phyloP scores from a whole-genome alignment of 1,139 yeast genomes.

The Debaryomyces psychrophilus region DNA sequence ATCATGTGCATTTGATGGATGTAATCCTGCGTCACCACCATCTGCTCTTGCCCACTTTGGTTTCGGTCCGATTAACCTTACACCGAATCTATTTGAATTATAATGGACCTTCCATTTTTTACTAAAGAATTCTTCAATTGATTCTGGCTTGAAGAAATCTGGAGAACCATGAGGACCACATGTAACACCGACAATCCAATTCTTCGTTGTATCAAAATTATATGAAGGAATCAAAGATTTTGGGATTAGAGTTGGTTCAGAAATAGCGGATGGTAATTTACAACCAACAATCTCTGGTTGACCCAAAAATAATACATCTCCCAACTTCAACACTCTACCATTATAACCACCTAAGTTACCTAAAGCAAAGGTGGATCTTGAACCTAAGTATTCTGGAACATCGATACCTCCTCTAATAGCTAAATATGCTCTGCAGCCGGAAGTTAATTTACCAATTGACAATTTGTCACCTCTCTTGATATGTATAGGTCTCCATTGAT shows the following conservation, averaged over 20 bases:
- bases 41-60: conserved; percentile 97
- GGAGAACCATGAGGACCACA: conserved; percentile 99
- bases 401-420: conserved; percentile 93
- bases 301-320: conserved; percentile 87
- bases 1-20: conserved; percentile 97
- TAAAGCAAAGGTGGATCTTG: conserved; percentile 94
- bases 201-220: conserved; percentile 37
- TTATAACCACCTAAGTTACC: conserved; percentile 95
- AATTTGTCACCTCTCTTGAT: conserved; percentile 76
- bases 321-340: conserved; percentile 87
- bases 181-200: conserved; percentile 90
- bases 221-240: conserved; percentile 60
- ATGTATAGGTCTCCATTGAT: conserved; percentile 68
- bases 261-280: conserved; percentile 69
- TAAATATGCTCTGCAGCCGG: conserved; percentile 88
- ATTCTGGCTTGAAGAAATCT: conserved; percentile 82
- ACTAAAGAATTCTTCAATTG: conserved; percentile 71
- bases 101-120: conserved; percentile 93
- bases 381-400: conserved; percentile 90
- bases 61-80: conserved; percentile 91
- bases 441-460: conserved; percentile 73
- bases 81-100: conserved; percentile 95
- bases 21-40: conserved; percentile 98
- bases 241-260: conserved; percentile 64
- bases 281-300: conserved; percentile 72